These are phyloP conservation scores for Luffa acutangula DNA, from an alignment of 306 rosid species.

Conservation along the genomic window DNA sequence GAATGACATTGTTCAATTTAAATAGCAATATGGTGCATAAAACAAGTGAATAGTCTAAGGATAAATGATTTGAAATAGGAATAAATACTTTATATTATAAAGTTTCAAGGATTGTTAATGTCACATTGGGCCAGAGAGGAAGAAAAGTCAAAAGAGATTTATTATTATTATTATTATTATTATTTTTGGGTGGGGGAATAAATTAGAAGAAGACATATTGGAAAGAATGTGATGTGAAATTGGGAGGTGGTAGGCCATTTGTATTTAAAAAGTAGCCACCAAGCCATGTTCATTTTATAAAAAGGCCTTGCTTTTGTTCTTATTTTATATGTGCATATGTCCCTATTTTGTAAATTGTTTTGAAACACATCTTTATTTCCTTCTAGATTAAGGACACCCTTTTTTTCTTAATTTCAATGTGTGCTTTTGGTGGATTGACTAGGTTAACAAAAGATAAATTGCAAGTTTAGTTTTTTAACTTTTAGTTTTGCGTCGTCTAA, in stretches of 20 bases:
- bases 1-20: neutral
- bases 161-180: neutral
- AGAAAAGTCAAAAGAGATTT: neutral
- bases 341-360: neutral
- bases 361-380: neutral
- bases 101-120: neutral
- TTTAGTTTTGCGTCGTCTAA: no score
- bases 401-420: neutral
- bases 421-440: neutral
- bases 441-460: neutral
- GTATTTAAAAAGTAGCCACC: neutral
- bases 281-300: neutral
- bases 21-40: neutral
- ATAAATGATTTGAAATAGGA: neutral
- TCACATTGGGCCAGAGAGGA: neutral
- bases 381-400: neutral
- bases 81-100: neutral
- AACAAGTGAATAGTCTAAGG: neutral
- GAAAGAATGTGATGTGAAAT: neutral
- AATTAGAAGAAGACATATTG: neutral
- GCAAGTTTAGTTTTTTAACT: no score
- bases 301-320: neutral
- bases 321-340: neutral
- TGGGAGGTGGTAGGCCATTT: conserved; percentile 4
- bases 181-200: neutral